Evolutionary conservation across 2,329 filamentous ascomycete genomes (phyloP).

Genomic region (Gnomoniopsis smithogilvyi): DNA sequence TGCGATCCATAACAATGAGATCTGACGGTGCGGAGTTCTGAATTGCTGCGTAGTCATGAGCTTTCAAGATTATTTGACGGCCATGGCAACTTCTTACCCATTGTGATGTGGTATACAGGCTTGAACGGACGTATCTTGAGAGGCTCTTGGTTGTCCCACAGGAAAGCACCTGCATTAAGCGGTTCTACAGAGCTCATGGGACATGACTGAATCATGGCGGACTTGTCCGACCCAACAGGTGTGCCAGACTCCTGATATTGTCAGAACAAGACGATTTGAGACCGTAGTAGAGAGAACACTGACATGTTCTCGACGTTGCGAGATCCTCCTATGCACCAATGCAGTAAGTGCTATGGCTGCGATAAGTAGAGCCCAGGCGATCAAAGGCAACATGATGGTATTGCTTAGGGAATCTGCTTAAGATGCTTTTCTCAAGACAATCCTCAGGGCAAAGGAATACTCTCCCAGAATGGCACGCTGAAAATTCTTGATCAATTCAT

Average conservation of each 20-base stretch:
- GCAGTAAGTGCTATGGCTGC: background rate
- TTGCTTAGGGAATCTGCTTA: background rate
- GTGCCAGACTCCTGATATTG: background rate
- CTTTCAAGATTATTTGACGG: background rate
- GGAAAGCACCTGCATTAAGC: constrained; percentile 26
- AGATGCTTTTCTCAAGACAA: background rate
- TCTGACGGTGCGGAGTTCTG: constrained; percentile 42
- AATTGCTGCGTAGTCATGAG: constrained; percentile 32
- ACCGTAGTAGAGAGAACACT: background rate
- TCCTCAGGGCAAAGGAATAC: background rate
- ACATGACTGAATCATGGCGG: background rate
- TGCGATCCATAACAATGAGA: constrained; percentile 49
- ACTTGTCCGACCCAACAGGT: background rate
- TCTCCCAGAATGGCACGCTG: too few species aligned
- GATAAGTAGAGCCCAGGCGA: background rate
- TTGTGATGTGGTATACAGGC: constrained; percentile 50
- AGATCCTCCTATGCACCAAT: background rate
- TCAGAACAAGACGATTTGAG: too few species aligned
- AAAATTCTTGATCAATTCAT: background rate
- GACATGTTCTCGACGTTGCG: background rate
- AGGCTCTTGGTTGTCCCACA: constrained; percentile 38
- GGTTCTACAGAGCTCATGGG: constrained; percentile 24
- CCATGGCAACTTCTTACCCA: constrained; percentile 36
- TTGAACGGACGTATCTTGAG: constrained; percentile 46
- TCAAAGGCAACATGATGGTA: background rate